Percentiles rank a stretch among this genome's conserved stretches.
Evolutionary conservation across 306 rosid genomes (phyloP).

Genomic region (Oemleria cerasiformis): DNA sequence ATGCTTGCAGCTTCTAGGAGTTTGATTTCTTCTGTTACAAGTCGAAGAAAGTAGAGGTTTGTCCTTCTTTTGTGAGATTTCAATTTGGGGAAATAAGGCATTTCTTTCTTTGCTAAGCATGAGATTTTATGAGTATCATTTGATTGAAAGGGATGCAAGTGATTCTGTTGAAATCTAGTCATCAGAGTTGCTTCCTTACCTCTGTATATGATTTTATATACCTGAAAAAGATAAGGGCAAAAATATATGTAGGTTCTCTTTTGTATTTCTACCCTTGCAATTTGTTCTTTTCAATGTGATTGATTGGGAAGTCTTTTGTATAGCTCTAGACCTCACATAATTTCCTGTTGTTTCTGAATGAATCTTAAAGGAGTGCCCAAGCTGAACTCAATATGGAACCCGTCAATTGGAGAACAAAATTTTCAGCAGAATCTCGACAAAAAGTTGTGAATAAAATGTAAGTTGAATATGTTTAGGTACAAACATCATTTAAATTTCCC

Average conservation of each 20-base stretch:
- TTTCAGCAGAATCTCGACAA: conserved; percentile 1
- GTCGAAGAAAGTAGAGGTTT: background rate
- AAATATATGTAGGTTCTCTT: background rate
- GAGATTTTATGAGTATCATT: background rate
- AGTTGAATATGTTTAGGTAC: conserved; percentile 9
- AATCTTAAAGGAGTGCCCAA: background rate
- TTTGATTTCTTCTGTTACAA: background rate
- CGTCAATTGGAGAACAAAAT: conserved; percentile 8
- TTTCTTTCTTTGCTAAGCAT: background rate
- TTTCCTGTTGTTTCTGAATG: background rate
- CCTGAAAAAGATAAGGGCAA: background rate
- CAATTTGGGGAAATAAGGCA: background rate
- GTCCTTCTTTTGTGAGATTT: no score
- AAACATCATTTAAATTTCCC: background rate
- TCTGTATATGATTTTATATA: background rate
- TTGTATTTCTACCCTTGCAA: background rate
- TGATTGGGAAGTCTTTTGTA: background rate
- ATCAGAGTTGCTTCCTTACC: background rate
- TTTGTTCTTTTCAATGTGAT: background rate
- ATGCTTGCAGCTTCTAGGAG: background rate
- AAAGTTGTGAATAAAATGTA: conserved; percentile 7
- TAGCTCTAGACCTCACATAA: background rate
- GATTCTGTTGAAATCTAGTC: background rate
- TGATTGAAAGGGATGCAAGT: background rate
- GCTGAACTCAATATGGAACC: conserved; percentile 8